Evolutionary conservation across 1,139 yeast genomes (phyloP).

Genomic region (Debaryomyces coudertii): DNA sequence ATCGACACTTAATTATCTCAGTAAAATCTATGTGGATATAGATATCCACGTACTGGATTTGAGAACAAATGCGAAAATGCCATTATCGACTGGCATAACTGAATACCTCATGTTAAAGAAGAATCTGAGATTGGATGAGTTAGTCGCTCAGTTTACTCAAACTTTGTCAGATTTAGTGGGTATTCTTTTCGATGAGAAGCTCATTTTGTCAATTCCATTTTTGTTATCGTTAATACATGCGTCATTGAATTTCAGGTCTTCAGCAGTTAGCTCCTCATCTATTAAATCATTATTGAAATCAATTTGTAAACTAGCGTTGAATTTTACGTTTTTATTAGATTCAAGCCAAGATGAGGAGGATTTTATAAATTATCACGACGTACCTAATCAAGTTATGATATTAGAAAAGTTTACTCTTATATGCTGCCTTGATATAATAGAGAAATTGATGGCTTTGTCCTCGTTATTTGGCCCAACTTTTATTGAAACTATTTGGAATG

Average conservation of each 20-base stretch:
- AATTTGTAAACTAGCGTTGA: slow-evolving; percentile 24
- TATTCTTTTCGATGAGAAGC: slow-evolving; percentile 26
- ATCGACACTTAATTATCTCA: slow-evolving; percentile 53
- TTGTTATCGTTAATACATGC: slow-evolving; percentile 56
- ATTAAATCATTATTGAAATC: slow-evolving; percentile 22
- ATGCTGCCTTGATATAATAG: slow-evolving; percentile 59
- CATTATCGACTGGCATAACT: slow-evolving; percentile 35
- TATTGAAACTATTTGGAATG: slow-evolving; percentile 29
- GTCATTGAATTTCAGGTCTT: slow-evolving; percentile 56
- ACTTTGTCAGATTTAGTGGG: slow-evolving; percentile 41
- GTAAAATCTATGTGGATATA: slow-evolving; percentile 46
- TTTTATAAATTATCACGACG: slow-evolving; percentile 35
- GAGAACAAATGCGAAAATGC: slow-evolving; percentile 30
- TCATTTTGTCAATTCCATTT: slow-evolving; percentile 53
- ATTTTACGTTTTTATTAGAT: slow-evolving; percentile 30
- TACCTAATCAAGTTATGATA: slow-evolving; percentile 44
- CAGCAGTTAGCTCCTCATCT: slow-evolving; percentile 49
- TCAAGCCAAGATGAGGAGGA: slow-evolving; percentile 37
- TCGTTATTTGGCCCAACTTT: slow-evolving; percentile 27
- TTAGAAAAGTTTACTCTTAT: slow-evolving; percentile 54
- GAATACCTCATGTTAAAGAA: slow-evolving; percentile 46
- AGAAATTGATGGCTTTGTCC: slow-evolving; percentile 34
- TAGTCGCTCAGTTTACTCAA: slow-evolving; percentile 43
- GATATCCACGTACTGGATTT: slow-evolving; percentile 38
- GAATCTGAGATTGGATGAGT: slow-evolving; percentile 45